A percentile compares a stretch with the other conserved stretches of the same genome.
Conservation (phyloP, 257 asterid species). For the Echium plantagineum region DNA sequence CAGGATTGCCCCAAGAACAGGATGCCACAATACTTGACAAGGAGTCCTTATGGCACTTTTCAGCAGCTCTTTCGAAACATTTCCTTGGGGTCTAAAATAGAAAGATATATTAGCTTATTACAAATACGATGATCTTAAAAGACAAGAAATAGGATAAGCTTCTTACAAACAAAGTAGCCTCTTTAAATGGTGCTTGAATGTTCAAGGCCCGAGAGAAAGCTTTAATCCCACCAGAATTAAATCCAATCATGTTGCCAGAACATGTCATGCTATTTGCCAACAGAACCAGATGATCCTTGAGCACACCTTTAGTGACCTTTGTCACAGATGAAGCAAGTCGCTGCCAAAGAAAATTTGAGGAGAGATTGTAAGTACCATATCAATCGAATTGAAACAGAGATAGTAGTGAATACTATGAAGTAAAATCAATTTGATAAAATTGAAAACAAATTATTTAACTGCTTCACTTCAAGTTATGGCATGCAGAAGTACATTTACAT, state of each 20-base stretch:
- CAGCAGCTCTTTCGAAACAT: slow-evolving; percentile 96
- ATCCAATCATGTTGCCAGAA: slow-evolving; percentile 82
- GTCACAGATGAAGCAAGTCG: slow-evolving; percentile 89
- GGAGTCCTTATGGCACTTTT: slow-evolving; percentile 77
- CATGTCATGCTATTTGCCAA: slow-evolving; percentile 94
- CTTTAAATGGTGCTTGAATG: slow-evolving; percentile 85
- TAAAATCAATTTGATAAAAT: too few relatives aligned
- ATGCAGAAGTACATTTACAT: too few relatives aligned
- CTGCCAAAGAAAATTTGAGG: slow-evolving; percentile 25
- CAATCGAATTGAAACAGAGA: too few relatives aligned
- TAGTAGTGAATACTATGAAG: too few relatives aligned
- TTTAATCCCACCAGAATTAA: slow-evolving; percentile 85
- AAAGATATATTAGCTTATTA: slow-evolving; percentile 5
- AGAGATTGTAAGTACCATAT: neutral
- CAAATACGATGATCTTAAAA: slow-evolving; percentile 4
- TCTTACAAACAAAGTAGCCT: slow-evolving; percentile 85
- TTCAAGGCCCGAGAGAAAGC: slow-evolving; percentile 61
- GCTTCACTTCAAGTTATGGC: too few relatives aligned
- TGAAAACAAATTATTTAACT: too few relatives aligned
- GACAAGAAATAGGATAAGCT: slow-evolving; percentile 8
- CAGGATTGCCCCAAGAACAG: slow-evolving; percentile 97
- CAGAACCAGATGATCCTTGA: slow-evolving; percentile 86
- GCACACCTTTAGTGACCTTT: slow-evolving; percentile 95
- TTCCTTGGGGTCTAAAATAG: slow-evolving; percentile 70
- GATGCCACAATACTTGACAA: slow-evolving; percentile 85